Conservation (phyloP, 1,139 yeast genomes). For the Meyerozyma sp. region DNA sequence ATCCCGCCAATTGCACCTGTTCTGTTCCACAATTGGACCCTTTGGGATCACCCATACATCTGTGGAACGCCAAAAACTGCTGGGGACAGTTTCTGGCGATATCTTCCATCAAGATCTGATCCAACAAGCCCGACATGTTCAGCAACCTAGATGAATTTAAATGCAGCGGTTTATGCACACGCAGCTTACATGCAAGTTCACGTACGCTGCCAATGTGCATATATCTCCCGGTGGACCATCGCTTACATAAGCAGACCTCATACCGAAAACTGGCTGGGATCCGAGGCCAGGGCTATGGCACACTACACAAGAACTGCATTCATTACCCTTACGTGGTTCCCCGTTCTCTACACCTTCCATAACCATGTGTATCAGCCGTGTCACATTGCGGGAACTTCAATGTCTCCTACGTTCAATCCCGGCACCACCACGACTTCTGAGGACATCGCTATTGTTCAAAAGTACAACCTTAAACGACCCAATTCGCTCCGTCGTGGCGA, state of each 20-base stretch:
- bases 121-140: constrained; percentile 25
- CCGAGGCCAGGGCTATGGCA: constrained; percentile 5
- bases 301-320: constrained; percentile 17
- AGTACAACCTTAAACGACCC: constrained; percentile 49
- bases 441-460: constrained; percentile 72
- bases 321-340: constrained; percentile 58
- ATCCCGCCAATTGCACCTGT: constrained; percentile 47
- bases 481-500: constrained; percentile 55
- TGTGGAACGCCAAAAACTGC: constrained; percentile 58
- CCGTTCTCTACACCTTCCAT: constrained; percentile 64
- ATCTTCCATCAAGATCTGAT: constrained; percentile 51
- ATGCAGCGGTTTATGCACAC: constrained; percentile 6
- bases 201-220: not conserved
- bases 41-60: constrained; percentile 50
- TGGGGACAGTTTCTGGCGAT: constrained; percentile 65
- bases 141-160: not conserved
- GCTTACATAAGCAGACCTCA: not conserved
- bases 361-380: constrained; percentile 74
- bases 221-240: not conserved
- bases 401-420: constrained; percentile 90
- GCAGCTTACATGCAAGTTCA: not conserved
- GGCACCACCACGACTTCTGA: constrained; percentile 39
- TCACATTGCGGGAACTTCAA: constrained; percentile 75
- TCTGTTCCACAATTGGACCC: constrained; percentile 43
- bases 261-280: not conserved